Evolutionary conservation across 352 stramenopile species (phyloP).

Genomic region (Pythium myriotylum): DNA sequence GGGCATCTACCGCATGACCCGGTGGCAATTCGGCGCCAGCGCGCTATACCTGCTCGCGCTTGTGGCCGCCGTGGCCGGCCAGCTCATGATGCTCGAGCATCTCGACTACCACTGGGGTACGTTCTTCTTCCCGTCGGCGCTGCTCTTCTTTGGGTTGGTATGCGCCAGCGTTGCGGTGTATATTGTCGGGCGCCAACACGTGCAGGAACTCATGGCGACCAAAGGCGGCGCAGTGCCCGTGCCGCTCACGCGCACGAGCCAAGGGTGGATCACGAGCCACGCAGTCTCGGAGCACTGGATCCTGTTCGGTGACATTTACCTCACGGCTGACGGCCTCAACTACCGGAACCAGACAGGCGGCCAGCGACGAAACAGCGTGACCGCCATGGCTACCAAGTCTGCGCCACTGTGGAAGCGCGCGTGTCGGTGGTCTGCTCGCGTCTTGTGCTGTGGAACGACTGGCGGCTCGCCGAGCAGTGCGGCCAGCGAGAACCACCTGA

Average conservation of each 20-base stretch:
- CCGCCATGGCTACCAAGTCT: conserved; percentile 35
- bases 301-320: conserved; percentile 75
- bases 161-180: conserved; percentile 78
- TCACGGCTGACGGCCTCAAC: conserved; percentile 65
- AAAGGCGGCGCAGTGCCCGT: conserved; percentile 79
- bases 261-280: conserved; percentile 84
- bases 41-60: conserved; percentile 75
- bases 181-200: conserved; percentile 77
- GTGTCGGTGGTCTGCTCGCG: conserved; percentile 26
- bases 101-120: conserved; percentile 75
- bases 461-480: neutral
- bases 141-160: conserved; percentile 80
- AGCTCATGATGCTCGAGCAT: conserved; percentile 80
- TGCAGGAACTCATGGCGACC: conserved; percentile 81
- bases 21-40: conserved; percentile 72
- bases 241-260: conserved; percentile 68
- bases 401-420: conserved; percentile 22
- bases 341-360: conserved; percentile 49
- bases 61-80: conserved; percentile 53
- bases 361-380: conserved; percentile 51
- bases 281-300: conserved; percentile 83
- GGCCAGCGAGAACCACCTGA: conserved; percentile 22
- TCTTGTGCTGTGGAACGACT: conserved; percentile 9
- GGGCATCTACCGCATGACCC: conserved; percentile 74
- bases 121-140: conserved; percentile 70